Evolutionary conservation across 176 grass and related monocot species (phyloP).

Genomic region (Musa beccarii): DNA sequence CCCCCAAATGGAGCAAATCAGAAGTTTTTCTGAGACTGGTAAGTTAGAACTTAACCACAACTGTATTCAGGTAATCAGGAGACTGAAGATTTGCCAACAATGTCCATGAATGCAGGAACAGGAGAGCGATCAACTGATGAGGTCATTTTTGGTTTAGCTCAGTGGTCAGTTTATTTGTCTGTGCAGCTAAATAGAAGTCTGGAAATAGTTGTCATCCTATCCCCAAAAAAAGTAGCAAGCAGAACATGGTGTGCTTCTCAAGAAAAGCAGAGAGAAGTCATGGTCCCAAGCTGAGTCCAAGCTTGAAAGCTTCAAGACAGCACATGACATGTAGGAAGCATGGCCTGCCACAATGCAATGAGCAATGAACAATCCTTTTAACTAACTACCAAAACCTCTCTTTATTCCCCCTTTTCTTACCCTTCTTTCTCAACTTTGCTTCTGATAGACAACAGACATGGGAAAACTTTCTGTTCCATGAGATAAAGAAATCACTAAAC

Average conservation of each 20-base stretch:
- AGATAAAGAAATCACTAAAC: not conserved
- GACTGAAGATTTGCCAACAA: no score
- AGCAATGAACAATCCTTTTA: conserved; percentile 7
- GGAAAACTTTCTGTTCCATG: not conserved
- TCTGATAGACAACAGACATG: not conserved
- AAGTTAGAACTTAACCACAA: no score
- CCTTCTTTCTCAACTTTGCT: conserved; percentile 4
- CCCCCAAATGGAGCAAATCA: not conserved
- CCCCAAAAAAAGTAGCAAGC: not conserved
- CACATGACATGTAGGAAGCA: conserved; percentile 15
- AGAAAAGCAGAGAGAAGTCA: not conserved
- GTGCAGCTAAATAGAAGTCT: not conserved
- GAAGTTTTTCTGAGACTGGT: not conserved
- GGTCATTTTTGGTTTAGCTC: not conserved
- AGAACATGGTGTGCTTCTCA: not conserved
- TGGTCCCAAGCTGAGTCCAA: not conserved
- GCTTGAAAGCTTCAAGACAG: conserved; percentile 2
- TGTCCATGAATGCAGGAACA: not conserved
- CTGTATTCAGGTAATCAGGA: no score
- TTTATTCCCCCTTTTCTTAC: not conserved
- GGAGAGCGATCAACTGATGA: not conserved
- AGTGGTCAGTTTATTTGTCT: not conserved
- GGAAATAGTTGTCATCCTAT: not conserved
- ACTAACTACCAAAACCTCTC: not conserved
- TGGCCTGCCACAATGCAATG: conserved; percentile 8